A percentile compares a stretch with the other conserved stretches of the same genome.
phyloP scores from a whole-genome alignment of 1,139 yeast species.

The Magnusiomyces tetraspermus region DNA sequence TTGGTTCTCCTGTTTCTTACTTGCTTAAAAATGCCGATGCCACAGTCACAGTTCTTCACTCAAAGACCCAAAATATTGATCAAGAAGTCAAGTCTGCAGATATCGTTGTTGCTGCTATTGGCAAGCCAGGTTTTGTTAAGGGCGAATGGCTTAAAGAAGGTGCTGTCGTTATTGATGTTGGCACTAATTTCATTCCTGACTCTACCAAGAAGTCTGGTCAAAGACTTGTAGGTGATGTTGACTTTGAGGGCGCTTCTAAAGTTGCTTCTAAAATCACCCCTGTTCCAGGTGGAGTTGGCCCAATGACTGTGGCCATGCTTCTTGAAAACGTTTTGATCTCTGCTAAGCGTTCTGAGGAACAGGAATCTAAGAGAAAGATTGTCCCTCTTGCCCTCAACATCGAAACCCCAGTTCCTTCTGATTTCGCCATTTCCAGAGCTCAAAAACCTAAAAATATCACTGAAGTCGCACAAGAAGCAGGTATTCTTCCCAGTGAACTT shows the following conservation, averaged over 20 bases:
- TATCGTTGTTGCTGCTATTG: conserved; percentile 86
- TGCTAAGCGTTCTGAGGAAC: conserved; percentile 45
- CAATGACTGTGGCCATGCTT: conserved; percentile 97
- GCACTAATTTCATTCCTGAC: conserved; percentile 83
- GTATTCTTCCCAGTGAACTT: conserved; percentile 69
- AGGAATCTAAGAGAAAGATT: conserved; percentile 28
- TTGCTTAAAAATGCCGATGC: conserved; percentile 72
- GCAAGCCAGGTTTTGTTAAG: conserved; percentile 69
- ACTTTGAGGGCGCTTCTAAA: conserved; percentile 54
- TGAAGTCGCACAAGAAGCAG: conserved; percentile 76
- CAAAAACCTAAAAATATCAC: conserved; percentile 81
- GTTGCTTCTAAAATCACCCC: conserved; percentile 80
- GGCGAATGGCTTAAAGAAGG: conserved; percentile 85
- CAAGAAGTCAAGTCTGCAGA: conserved; percentile 64
- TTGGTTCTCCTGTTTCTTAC: conserved; percentile 86
- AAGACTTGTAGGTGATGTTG: conserved; percentile 91
- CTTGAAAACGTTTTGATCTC: conserved; percentile 79
- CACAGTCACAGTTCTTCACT: conserved; percentile 80
- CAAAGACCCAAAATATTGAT: conserved; percentile 58
- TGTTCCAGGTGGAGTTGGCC: conserved; percentile 99
- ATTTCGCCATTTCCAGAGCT: conserved; percentile 82
- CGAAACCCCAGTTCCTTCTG: conserved; percentile 82
- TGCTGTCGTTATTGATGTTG: conserved; percentile 89
- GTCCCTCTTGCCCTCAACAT: conserved; percentile 57
- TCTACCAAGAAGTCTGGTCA: conserved; percentile 69